Percentiles rank a stretch among this genome's conserved stretches.
These are phyloP conservation scores for Peterozyma toletana DNA, from an alignment of 805 yeast species.

Conservation along the genomic window DNA sequence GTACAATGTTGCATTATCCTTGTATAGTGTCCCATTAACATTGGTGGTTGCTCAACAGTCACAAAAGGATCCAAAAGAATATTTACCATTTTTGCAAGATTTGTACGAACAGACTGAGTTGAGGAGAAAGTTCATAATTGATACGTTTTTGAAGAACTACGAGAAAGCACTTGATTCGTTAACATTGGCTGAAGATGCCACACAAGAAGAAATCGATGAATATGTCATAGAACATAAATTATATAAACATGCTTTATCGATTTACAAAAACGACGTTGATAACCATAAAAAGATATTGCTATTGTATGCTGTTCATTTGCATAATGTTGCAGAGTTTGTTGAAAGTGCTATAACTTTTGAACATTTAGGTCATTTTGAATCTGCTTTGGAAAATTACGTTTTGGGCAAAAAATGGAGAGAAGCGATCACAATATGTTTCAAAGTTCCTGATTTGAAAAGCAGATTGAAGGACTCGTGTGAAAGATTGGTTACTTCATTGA, in stretches of 20 bases:
- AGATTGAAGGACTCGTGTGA: slow-evolving; percentile 42
- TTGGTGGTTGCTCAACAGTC: slow-evolving; percentile 89
- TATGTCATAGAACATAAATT: slow-evolving; percentile 67
- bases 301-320: slow-evolving; percentile 57
- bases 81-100: slow-evolving; percentile 82
- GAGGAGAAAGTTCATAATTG: slow-evolving; percentile 71
- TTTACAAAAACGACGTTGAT: slow-evolving; percentile 49
- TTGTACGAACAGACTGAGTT: slow-evolving; percentile 60
- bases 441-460: slow-evolving; percentile 26
- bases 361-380: slow-evolving; percentile 42
- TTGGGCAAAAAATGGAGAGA: slow-evolving; percentile 78
- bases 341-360: slow-evolving; percentile 83
- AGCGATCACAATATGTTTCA: slow-evolving; percentile 58
- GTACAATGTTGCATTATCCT: slow-evolving; percentile 72
- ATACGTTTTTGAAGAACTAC: slow-evolving; percentile 63
- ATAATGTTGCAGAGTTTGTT: slow-evolving; percentile 45
- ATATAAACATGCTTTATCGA: slow-evolving; percentile 58
- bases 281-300: slow-evolving; percentile 49
- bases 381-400: slow-evolving; percentile 66
- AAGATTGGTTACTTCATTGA: slow-evolving; percentile 49
- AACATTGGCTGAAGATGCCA: slow-evolving; percentile 36
- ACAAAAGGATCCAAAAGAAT: slow-evolving; percentile 96
- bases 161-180: slow-evolving; percentile 67
- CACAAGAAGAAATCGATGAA: slow-evolving; percentile 49
- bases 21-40: slow-evolving; percentile 77